phyloP scores from a whole-genome alignment of 768 basidiomycete species.

The Lentinula sp. region DNA sequence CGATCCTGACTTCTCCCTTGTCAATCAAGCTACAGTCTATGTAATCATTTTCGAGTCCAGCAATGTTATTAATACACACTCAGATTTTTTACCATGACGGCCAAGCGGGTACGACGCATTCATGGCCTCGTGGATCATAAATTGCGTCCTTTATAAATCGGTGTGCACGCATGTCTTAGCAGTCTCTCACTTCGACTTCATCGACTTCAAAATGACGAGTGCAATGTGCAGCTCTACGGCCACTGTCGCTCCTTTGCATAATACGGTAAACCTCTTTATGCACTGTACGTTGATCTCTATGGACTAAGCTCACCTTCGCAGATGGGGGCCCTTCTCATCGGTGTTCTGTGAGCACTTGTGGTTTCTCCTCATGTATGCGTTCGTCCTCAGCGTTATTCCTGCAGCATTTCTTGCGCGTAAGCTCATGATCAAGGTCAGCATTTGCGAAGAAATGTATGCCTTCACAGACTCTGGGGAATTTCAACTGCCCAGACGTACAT shows the following conservation, averaged over 20 bases:
- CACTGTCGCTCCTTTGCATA: neutral
- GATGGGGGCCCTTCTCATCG: constrained; percentile 5
- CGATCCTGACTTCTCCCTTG: neutral
- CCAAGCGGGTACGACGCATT: no score
- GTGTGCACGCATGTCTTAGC: no score
- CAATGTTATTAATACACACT: neutral
- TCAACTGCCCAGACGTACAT: neutral
- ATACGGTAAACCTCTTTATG: neutral
- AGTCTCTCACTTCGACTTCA: neutral
- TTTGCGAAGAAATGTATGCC: no score
- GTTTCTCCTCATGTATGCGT: neutral
- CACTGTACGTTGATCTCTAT: neutral
- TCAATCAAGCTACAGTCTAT: neutral
- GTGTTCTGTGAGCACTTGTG: neutral
- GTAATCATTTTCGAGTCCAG: neutral
- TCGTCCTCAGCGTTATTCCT: neutral
- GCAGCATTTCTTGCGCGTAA: neutral
- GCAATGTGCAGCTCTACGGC: neutral
- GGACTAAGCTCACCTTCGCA: neutral
- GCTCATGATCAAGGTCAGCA: neutral
- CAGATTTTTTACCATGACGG: neutral
- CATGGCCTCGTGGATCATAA: neutral
- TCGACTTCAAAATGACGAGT: neutral
- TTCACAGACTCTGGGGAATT: neutral
- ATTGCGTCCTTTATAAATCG: neutral